Evolutionary conservation across 2,329 filamentous ascomycete species (phyloP).

Genomic region (Penicillium occitanis): DNA sequence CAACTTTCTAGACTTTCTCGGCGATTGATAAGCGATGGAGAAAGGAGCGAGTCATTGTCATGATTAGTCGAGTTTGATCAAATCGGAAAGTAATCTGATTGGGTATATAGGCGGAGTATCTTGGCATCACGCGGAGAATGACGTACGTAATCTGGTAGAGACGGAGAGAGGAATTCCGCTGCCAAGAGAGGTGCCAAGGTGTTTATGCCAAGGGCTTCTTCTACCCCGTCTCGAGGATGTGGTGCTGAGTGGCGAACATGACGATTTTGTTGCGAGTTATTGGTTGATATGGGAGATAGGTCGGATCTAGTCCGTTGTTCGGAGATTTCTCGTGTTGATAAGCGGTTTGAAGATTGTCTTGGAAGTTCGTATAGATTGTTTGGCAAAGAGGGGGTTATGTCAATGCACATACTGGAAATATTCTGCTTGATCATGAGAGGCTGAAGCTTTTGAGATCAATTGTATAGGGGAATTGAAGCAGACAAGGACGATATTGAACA

Average conservation of each 20-base stretch:
- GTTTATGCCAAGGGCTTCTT: neutral
- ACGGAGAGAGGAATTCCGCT: constrained; percentile 13
- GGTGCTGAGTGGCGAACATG: neutral
- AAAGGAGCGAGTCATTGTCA: neutral
- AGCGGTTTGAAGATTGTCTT: neutral
- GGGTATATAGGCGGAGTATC: neutral
- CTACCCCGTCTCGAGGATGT: neutral
- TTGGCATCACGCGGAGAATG: constrained; percentile 10
- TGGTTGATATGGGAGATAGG: neutral
- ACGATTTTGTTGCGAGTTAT: neutral
- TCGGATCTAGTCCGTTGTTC: neutral
- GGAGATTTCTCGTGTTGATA: neutral
- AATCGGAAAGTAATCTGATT: neutral
- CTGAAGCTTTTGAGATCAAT: neutral
- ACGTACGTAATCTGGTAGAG: neutral
- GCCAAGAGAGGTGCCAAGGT: constrained; percentile 9
- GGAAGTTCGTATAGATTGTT: neutral
- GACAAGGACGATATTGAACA: neutral
- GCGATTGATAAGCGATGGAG: neutral
- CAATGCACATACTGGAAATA: neutral
- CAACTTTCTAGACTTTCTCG: neutral
- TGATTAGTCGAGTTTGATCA: too few relatives aligned
- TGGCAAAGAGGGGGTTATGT: neutral
- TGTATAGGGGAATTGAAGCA: neutral
- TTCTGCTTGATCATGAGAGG: neutral